These are phyloP conservation scores for Lecanicillium sp. DNA, from an alignment of 2,329 filamentous ascomycete genomes.

Conservation along the genomic window DNA sequence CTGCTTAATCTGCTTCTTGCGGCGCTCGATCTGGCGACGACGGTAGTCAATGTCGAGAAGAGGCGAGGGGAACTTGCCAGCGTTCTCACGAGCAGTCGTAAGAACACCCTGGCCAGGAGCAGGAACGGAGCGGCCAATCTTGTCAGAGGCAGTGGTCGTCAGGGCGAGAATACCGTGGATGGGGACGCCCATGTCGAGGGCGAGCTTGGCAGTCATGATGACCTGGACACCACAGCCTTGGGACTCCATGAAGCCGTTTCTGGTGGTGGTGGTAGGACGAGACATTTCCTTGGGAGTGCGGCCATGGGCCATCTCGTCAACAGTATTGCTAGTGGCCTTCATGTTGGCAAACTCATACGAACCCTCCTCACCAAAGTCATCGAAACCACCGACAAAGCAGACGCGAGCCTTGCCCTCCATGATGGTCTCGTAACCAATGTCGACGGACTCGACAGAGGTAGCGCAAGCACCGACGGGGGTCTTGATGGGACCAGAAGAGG, in stretches of 20 bases:
- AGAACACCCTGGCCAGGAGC: constrained; percentile 95
- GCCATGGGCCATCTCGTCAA: constrained; percentile 92
- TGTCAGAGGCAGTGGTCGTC: constrained; percentile 94
- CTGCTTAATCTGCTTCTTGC: constrained; percentile 88
- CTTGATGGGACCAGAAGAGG: constrained; percentile 96
- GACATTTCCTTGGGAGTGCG: constrained; percentile 98
- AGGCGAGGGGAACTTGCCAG: constrained; percentile 89
- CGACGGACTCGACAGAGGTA: constrained; percentile 92
- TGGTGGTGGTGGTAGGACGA: constrained; percentile 89
- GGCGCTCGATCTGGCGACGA: constrained; percentile 86
- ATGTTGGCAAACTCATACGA: constrained; percentile 99
- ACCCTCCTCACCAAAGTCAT: constrained; percentile 98
- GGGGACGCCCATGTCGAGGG: constrained; percentile 95
- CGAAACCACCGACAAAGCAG: constrained; percentile 96
- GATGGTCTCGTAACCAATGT: constrained; percentile 97
- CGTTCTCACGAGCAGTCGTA: constrained; percentile 86
- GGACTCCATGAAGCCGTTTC: constrained; percentile 98
- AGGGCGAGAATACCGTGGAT: constrained; percentile 93
- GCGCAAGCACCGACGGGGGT: constrained; percentile 97
- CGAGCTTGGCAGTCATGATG: constrained; percentile 95
- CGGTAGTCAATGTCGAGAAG: constrained; percentile 97
- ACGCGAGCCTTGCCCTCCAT: constrained; percentile 96
- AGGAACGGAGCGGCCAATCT: constrained; percentile 96
- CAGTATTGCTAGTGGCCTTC: constrained; percentile 97
- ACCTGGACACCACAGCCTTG: constrained; percentile 97